Percentiles rank a stretch among this genome's conserved stretches.
phyloP scores from a whole-genome alignment of 495 filamentous ascomycete species.

The Schizothecium vesticola region DNA sequence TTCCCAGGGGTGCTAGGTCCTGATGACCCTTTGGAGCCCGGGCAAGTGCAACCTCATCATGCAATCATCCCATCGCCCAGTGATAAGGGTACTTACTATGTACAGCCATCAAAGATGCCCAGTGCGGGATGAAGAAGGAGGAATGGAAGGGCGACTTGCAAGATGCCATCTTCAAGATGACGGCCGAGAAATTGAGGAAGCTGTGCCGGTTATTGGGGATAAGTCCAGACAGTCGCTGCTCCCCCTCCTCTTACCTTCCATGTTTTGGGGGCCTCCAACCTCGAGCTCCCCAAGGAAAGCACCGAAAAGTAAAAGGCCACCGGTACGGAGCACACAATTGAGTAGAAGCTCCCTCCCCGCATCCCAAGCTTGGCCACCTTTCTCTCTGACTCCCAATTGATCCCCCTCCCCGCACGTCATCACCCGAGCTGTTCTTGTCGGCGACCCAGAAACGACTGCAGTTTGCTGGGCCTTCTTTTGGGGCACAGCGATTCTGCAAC shows the following conservation, averaged over 20 bases:
- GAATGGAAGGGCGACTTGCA: not conserved
- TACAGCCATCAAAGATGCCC: too few species aligned
- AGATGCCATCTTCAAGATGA: not conserved
- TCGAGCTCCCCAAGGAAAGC: not conserved
- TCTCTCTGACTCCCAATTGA: not conserved
- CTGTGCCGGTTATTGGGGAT: not conserved
- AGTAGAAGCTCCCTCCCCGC: not conserved
- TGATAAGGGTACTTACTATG: not conserved
- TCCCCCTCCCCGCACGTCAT: constrained; percentile 5
- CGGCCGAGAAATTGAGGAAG: not conserved
- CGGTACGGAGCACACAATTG: not conserved
- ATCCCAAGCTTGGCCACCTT: not conserved
- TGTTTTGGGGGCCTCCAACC: not conserved
- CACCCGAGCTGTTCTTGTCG: not conserved
- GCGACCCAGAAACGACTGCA: not conserved
- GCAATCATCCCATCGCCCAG: not conserved
- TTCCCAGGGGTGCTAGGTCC: not conserved
- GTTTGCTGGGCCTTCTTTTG: not conserved
- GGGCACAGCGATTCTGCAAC: constrained; percentile 1
- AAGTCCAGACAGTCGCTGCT: not conserved
- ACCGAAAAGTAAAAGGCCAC: not conserved
- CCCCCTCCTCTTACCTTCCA: not conserved
- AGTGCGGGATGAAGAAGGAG: not conserved
- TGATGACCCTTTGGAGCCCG: not conserved
- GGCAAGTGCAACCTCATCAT: constrained; percentile 4